Conservation (phyloP, 169 alveolate species). For the Cytauxzoon felis region DNA sequence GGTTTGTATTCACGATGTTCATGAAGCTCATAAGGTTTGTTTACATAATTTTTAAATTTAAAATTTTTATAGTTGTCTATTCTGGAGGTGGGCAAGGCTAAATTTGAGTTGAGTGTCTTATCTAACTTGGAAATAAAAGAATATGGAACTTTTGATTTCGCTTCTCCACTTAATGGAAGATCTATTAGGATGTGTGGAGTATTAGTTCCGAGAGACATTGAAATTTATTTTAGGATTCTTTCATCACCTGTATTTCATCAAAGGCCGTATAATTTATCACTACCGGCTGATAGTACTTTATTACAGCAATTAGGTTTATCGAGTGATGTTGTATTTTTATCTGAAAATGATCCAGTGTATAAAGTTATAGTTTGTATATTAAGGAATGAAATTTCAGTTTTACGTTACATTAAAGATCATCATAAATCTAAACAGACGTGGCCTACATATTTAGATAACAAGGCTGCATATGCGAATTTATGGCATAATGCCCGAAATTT, state of each 20-base stretch:
- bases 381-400: conserved; percentile 9
- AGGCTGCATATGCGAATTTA: conserved; percentile 59
- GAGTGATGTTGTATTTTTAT: conserved; percentile 19
- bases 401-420: conserved; percentile 4
- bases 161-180: conserved; percentile 45
- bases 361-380: conserved; percentile 18
- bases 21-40: conserved; percentile 22
- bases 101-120: conserved; percentile 25
- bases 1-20: not conserved
- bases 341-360: conserved; percentile 47
- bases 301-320: conserved; percentile 16
- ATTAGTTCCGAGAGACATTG: conserved; percentile 35
- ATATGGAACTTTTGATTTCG: conserved; percentile 49
- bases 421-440: conserved; percentile 19
- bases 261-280: conserved; percentile 7
- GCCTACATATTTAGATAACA: conserved; percentile 60
- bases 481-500: conserved; percentile 42
- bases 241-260: conserved; percentile 53
- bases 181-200: conserved; percentile 21
- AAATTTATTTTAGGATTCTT: conserved; percentile 41
- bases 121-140: conserved; percentile 26
- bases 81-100: conserved; percentile 27
- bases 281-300: not conserved
- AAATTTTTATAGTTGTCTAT: conserved; percentile 24
- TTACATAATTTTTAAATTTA: not conserved